Evolutionary conservation across 306 rosid genomes (phyloP).

Genomic region (Vicia villosa): DNA sequence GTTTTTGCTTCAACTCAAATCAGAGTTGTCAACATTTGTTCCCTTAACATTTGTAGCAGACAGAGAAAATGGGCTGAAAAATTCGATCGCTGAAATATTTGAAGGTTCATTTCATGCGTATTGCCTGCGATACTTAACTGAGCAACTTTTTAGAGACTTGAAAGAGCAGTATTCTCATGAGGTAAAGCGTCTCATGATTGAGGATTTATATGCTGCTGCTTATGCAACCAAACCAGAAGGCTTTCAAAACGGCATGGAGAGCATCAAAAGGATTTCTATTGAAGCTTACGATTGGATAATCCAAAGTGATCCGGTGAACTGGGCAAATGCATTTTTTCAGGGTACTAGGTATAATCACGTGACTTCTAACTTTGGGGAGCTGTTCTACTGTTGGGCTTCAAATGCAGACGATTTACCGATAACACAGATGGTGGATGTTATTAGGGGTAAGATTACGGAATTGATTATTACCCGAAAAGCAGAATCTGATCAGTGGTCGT

Average conservation of each 20-base stretch:
- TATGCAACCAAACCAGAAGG: conserved; percentile 68
- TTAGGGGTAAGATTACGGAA: conserved; percentile 80
- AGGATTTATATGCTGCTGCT: conserved; percentile 87
- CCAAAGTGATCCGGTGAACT: conserved; percentile 81
- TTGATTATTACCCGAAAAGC: conserved; percentile 63
- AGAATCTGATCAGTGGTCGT: conserved; percentile 71
- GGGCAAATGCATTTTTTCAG: conserved; percentile 86
- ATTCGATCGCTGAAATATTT: conserved; percentile 71
- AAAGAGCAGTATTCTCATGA: conserved; percentile 93
- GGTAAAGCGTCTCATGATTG: conserved; percentile 88
- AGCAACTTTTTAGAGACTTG: conserved; percentile 88
- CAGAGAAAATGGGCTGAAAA: conserved; percentile 77
- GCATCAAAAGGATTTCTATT: conserved; percentile 68
- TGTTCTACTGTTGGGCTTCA: conserved; percentile 88
- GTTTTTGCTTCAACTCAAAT: conserved; percentile 85
- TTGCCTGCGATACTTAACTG: conserved; percentile 79
- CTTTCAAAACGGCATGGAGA: conserved; percentile 71
- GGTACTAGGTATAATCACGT: conserved; percentile 90
- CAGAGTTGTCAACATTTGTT: conserved; percentile 69
- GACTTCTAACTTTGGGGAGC: conserved; percentile 92
- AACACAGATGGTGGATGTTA: conserved; percentile 93
- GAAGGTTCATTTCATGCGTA: conserved; percentile 81
- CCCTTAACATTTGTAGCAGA: conserved; percentile 90
- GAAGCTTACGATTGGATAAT: conserved; percentile 88
- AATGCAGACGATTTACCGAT: conserved; percentile 89